Conservation (phyloP, 2,329 filamentous ascomycete species). For the Ceratocystis lukuohia region DNA sequence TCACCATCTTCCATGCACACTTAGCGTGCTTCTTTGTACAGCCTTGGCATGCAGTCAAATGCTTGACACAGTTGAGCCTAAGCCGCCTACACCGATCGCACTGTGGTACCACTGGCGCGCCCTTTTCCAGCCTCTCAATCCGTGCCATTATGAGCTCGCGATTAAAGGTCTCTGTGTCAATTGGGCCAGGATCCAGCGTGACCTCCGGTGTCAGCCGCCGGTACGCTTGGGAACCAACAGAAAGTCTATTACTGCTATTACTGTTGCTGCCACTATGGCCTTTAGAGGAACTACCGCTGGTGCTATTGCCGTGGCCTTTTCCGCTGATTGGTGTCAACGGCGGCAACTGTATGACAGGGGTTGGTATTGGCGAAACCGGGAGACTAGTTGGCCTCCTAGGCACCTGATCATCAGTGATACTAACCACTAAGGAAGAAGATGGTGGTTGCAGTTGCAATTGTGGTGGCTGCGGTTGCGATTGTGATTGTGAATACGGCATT, state of each 20-base stretch:
- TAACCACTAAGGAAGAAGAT: slow-evolving; percentile 9
- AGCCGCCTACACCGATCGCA: slow-evolving; percentile 73
- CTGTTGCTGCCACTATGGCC: neutral
- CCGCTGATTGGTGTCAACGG: slow-evolving; percentile 7
- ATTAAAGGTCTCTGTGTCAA: slow-evolving; percentile 21
- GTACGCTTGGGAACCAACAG: slow-evolving; percentile 10
- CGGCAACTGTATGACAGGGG: slow-evolving; percentile 13
- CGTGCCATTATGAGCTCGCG: slow-evolving; percentile 53
- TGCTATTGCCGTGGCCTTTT: slow-evolving; percentile 1
- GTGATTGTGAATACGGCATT: neutral
- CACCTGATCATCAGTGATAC: slow-evolving; percentile 12
- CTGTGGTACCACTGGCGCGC: slow-evolving; percentile 63
- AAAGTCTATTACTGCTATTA: slow-evolving; percentile 15
- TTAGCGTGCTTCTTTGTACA: slow-evolving; percentile 86
- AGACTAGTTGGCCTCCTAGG: slow-evolving; percentile 17
- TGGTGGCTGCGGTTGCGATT: neutral
- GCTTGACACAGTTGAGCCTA: slow-evolving; percentile 71
- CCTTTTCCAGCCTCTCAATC: slow-evolving; percentile 62
- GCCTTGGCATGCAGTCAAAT: slow-evolving; percentile 71
- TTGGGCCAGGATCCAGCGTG: slow-evolving; percentile 13
- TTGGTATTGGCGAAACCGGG: slow-evolving; percentile 17
- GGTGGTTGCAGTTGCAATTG: slow-evolving; percentile 1
- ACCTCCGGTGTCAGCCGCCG: slow-evolving; percentile 16
- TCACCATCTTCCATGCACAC: slow-evolving; percentile 73
- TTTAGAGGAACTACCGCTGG: neutral